These are phyloP conservation scores for Amanita fuliginea DNA, from an alignment of 768 basidiomycete genomes.

Conservation along the genomic window DNA sequence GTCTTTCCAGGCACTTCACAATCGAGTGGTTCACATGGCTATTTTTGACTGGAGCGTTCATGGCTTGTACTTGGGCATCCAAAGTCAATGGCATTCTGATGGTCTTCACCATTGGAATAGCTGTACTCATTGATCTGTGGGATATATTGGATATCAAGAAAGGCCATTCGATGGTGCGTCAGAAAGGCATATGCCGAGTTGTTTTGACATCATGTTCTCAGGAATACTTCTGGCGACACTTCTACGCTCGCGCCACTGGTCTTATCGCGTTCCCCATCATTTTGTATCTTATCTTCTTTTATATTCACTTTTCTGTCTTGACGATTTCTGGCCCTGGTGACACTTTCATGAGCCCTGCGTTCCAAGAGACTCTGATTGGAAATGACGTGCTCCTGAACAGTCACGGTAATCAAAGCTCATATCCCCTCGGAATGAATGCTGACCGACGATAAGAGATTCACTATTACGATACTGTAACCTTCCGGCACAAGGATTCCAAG, in stretches of 20 bases:
- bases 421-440: neutral
- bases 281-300: slow-evolving; percentile 94
- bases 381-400: slow-evolving; percentile 90
- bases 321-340: slow-evolving; percentile 88
- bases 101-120: slow-evolving; percentile 79
- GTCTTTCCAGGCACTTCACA: slow-evolving; percentile 61
- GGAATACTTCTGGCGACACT: slow-evolving; percentile 88
- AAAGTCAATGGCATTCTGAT: slow-evolving; percentile 97
- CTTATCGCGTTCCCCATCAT: slow-evolving; percentile 83
- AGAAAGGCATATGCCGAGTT: slow-evolving; percentile 1
- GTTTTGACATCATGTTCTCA: slow-evolving; percentile 17
- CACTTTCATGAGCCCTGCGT: slow-evolving; percentile 93
- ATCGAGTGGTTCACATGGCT: slow-evolving; percentile 95
- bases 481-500: slow-evolving; percentile 90
- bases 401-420: slow-evolving; percentile 49
- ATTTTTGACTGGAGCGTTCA: slow-evolving; percentile 77
- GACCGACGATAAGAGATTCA: slow-evolving; percentile 61
- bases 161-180: slow-evolving; percentile 64
- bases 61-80: slow-evolving; percentile 94
- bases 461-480: slow-evolving; percentile 80
- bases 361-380: slow-evolving; percentile 90
- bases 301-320: slow-evolving; percentile 84
- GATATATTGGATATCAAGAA: slow-evolving; percentile 79
- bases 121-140: slow-evolving; percentile 93
- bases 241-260: slow-evolving; percentile 72